Evolutionary conservation across 345 rosid species (phyloP), one percentile per base, ranked within the genome.

Genomic region (Pugionium dolabratum): DNA sequence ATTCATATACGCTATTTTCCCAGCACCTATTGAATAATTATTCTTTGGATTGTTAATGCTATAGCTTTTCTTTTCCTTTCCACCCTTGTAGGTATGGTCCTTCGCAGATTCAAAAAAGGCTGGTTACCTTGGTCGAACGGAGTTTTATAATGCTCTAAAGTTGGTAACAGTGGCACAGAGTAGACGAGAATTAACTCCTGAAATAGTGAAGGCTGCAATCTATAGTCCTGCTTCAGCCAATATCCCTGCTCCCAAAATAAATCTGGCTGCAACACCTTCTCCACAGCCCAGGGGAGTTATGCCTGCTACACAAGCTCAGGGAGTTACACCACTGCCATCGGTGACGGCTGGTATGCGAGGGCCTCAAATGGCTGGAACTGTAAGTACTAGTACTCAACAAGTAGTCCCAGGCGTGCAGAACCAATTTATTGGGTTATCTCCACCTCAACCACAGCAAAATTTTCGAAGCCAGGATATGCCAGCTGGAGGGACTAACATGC

Each of bases 241-340:
- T 75, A 94, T 90, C 70, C 99, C 99, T 27, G 89, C 97, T 75
- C 99, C 99, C 11, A 81, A 88, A 75, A 88, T 94, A 67, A 94
- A 88, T 69, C 86, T 94, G 67, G 92, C 91, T 11, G 84, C 92
- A 36, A 75, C 82, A 45, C 89, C 97, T 39, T 72, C 90, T 57
- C 78, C 90, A 28, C 88, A 81, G 65, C 70, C 85, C 25, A 82
- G 66, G 65, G 71, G 67, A 47, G 79, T 69, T 59, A 49, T 77
- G 47, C 73, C 89, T 74, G 78, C 71, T 60, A 67, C 86, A 29
- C 95, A 75, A 60, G 58, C 77, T 60, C 79, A 76, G 35, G 77
- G 80, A 42, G 63, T 68, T 44, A 28, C 83, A 67, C 64, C 81
- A 54, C 61, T 51, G 50, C 30, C 83, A 74, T 59, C 87, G 18